Base-by-base conservation (phyloP, 495 filamentous ascomycete genomes). In the Penicillium coprophilum region DNA sequence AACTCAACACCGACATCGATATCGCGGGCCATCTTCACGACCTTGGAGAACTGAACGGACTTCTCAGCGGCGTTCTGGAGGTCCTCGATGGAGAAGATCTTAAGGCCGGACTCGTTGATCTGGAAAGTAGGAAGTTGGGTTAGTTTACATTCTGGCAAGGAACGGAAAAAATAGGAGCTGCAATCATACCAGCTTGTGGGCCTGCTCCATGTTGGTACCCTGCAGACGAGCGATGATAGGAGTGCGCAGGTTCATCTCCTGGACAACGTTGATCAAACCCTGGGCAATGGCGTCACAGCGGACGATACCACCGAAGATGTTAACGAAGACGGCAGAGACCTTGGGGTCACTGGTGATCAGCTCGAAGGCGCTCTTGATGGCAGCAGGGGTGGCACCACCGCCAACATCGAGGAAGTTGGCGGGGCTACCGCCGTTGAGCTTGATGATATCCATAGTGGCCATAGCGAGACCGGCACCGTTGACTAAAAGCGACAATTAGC, bases 361-460 rank as follows among this genome's bases (percentile, higher is more conserved):
- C 73, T 94, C 90, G 72, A 98, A 98, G 56, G 94, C 94, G 75
- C 91, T 86, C 81, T 93, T 90, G 79, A 98, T 98, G 59, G 94
- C 94, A 63, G 90, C 88, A 12, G 93, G 91, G 53, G 94, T 98
- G 58, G 94, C 94, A 79, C 94, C 94, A 71, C 94, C 94, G 61
- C 94, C 94, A 59, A 97, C 95, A 71, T 98, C 94, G 56, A 98
- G 82, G 87, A 98, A 98, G 83, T 98, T 98, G 56, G 94, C 94
- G 50, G 94, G 94, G 67, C 82, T 81, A 50, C 94, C 94, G 67
- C 94, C 94, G 79, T 98, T 98, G 27, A 98, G 85, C 83, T 98
- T 98, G 83, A 98, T 98, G 77, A 98, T 97, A 76, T 98, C 94
- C 94, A 98, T 98, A 63, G 94, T 98, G 53, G 94, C 94, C 94